A percentile compares a stretch with the other conserved stretches of the same genome.
phyloP scores from a whole-genome alignment of 2,329 filamentous ascomycete species.

The Pseudocercospora fuligena region DNA sequence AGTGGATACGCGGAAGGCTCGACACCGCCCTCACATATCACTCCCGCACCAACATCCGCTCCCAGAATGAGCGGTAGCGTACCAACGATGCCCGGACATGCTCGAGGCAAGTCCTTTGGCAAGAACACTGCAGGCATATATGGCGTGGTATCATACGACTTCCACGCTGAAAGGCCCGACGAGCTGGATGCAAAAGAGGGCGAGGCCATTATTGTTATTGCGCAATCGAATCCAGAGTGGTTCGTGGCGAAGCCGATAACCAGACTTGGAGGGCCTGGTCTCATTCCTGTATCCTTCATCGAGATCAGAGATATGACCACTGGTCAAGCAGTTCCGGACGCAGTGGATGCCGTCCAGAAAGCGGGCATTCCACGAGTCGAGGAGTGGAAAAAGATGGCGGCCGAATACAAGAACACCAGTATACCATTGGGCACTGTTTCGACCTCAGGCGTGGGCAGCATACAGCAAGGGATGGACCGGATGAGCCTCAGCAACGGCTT shows the following conservation, averaged over 20 bases:
- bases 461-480: constrained; percentile 68
- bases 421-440: constrained; percentile 89
- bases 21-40: constrained; percentile 29
- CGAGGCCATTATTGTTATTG: constrained; percentile 97
- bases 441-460: constrained; percentile 52
- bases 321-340: constrained; percentile 78
- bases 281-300: constrained; percentile 96
- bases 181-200: constrained; percentile 94
- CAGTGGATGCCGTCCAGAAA: constrained; percentile 80
- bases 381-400: constrained; percentile 99
- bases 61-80: constrained; percentile 39
- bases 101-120: constrained; percentile 48
- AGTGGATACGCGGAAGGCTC: constrained; percentile 78
- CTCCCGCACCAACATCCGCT: constrained; percentile 35
- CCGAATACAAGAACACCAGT: constrained; percentile 98
- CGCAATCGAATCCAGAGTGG: constrained; percentile 98
- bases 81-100: constrained; percentile 31
- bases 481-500: constrained; percentile 70
- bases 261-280: constrained; percentile 87
- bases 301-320: constrained; percentile 94
- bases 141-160: constrained; percentile 96
- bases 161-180: constrained; percentile 91
- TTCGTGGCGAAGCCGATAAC: constrained; percentile 99
- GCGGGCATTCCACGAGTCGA: constrained; percentile 94
- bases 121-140: constrained; percentile 78